A percentile compares a stretch with the other conserved stretches of the same genome.
Evolutionary conservation across 108 stramenopile species (phyloP).

Genomic region (Discostella pseudostelligera): DNA sequence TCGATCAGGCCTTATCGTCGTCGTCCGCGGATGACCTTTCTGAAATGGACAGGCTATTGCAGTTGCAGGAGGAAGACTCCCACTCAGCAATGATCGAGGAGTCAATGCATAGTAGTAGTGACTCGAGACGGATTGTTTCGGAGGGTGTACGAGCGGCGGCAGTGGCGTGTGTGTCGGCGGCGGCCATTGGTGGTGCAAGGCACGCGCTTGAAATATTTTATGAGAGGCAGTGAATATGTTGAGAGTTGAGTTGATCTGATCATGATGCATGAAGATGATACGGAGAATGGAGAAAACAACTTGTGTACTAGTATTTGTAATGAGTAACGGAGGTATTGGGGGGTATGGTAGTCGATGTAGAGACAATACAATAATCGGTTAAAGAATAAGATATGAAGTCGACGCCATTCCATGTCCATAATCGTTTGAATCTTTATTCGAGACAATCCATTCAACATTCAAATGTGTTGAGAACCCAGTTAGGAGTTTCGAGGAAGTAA

Average conservation of each 20-base stretch:
- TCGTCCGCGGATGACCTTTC: not conserved
- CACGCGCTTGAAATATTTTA: slow-evolving; percentile 31
- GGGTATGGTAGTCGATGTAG: no score
- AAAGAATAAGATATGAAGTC: no score
- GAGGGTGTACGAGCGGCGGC: slow-evolving; percentile 32
- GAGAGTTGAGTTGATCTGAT: not conserved
- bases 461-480: no score
- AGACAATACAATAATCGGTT: no score
- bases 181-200: slow-evolving; percentile 37
- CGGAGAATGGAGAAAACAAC: not conserved
- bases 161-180: slow-evolving; percentile 33
- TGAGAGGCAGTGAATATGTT: no score
- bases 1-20: no score
- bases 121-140: slow-evolving; percentile 7
- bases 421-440: no score
- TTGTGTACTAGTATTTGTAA: not conserved
- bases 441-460: no score
- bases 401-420: no score
- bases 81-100: not conserved
- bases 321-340: no score
- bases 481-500: no score
- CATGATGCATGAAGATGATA: not conserved
- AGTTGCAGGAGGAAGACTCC: not conserved
- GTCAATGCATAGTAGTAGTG: not conserved
- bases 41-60: not conserved